Conservation (phyloP, 495 filamentous ascomycete genomes). For the Tirmania nivea region DNA sequence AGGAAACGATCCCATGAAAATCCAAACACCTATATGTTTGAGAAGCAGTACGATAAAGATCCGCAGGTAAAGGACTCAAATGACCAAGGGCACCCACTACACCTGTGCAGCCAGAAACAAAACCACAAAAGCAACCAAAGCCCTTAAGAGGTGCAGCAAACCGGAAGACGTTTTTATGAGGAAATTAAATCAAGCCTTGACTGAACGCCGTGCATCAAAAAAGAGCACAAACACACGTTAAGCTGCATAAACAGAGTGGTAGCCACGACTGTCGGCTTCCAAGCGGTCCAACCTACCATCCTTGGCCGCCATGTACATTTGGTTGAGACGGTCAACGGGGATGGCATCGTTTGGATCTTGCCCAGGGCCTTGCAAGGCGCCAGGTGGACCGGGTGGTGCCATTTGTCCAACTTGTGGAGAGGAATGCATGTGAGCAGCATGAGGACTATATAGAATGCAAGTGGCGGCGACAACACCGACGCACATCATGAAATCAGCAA, state of each 20-base stretch:
- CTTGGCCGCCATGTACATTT: constrained; percentile 25
- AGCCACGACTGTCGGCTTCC: constrained; percentile 27
- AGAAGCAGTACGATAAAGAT: neutral
- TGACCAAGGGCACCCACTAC: neutral
- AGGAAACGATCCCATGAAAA: neutral
- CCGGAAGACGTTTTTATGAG: neutral
- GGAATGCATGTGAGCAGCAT: constrained; percentile 29
- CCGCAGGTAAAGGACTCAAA: neutral
- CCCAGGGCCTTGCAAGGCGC: constrained; percentile 21
- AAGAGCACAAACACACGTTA: constrained; percentile 1
- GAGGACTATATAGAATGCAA: constrained; percentile 22
- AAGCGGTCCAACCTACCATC: constrained; percentile 26
- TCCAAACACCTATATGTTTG: neutral
- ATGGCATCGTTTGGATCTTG: constrained; percentile 26
- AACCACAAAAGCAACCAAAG: neutral
- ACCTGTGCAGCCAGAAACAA: neutral
- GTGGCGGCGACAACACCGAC: neutral
- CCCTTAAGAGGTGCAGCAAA: neutral
- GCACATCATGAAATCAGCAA: constrained; percentile 18
- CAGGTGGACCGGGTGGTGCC: constrained; percentile 24
- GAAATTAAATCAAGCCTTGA: neutral
- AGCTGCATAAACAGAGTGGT: constrained; percentile 25
- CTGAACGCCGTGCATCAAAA: neutral
- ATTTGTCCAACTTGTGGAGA: constrained; percentile 22
- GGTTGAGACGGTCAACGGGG: constrained; percentile 26